Evolutionary conservation across 495 filamentous ascomycete species (phyloP), one percentile per base, ranked within the genome.

Genomic region (Neurospora sp.): DNA sequence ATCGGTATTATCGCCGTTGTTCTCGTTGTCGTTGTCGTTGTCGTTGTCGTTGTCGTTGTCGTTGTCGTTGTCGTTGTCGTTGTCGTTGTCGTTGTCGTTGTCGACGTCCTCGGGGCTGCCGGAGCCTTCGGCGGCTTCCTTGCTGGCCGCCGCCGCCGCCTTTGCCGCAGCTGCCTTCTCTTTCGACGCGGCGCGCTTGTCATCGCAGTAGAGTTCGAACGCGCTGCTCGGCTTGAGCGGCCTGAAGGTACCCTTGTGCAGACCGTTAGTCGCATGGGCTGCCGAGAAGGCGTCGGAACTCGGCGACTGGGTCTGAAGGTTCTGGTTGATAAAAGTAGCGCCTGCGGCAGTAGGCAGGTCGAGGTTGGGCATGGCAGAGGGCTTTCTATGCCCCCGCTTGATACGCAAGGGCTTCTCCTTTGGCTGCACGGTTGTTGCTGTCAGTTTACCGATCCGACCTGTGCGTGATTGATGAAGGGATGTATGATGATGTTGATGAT

Each of bases 401-500:
- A 90, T 90, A 72, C 94, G 92, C 70, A 97, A 86, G 18, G 94
- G 94, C 75, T 96, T 94, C 81, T 97, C 94, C 83, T 95, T 91
- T 18, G 93, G 93, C 93, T 97, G 78, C 75, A 75, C 44, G 70
- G 71, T 73, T 48, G 71, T 73, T 44, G 75, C 78, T 69, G 76
- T 76, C 74, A 81, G 73, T 74, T 35, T 77, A 69, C 70, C 71
- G 73, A 73, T 76, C 66, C 73, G 37, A 39, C 39, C 41, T 71
- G 76, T 38, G 72, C 69, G 46, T 69, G 75, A 44, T 59, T 76
- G 41, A 74, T 48, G 27, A 71, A 46, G 16, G 73, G 39, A 31
- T 77, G 70, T 69, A 71, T 39, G 70, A 69, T 72, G 73, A 70
- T 62, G 54, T 9, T 66, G 54, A 37, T 23, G 73, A 44, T 70